Conservation (phyloP, 192 early-diverging fungal species). For the Coemansia sp. region DNA sequence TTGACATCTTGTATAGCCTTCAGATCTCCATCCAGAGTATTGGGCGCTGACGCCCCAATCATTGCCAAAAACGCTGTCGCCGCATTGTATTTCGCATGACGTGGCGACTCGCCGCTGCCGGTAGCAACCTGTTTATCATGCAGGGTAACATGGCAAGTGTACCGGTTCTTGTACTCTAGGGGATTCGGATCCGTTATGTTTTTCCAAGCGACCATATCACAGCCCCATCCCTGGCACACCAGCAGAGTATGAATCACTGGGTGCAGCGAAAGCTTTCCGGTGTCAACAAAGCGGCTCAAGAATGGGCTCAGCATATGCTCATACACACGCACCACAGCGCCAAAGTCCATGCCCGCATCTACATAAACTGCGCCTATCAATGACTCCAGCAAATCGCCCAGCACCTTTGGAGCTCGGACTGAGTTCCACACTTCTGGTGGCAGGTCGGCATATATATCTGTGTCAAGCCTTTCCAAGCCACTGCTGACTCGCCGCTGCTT, state of each 20-base stretch:
- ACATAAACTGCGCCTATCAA: slow-evolving; percentile 83
- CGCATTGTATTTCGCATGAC: slow-evolving; percentile 43
- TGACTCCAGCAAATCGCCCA: slow-evolving; percentile 87
- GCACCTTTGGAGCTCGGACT: slow-evolving; percentile 80
- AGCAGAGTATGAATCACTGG: slow-evolving; percentile 45
- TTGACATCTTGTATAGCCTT: slow-evolving; percentile 7
- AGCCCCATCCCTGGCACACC: slow-evolving; percentile 52
- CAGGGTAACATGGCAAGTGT: slow-evolving; percentile 27
- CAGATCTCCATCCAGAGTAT: slow-evolving; percentile 39
- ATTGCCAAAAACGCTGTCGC: slow-evolving; percentile 15
- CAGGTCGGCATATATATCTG: slow-evolving; percentile 36
- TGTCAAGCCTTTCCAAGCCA: not conserved
- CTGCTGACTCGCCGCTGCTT: not conserved
- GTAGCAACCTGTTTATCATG: slow-evolving; percentile 20
- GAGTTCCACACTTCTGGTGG: slow-evolving; percentile 75
- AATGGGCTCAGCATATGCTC: slow-evolving; percentile 39
- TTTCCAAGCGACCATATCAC: slow-evolving; percentile 27
- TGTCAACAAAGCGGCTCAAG: slow-evolving; percentile 51
- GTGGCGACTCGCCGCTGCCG: slow-evolving; percentile 34
- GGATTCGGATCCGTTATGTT: slow-evolving; percentile 18
- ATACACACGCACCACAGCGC: slow-evolving; percentile 51
- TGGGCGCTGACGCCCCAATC: slow-evolving; percentile 42
- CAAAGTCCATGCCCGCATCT: slow-evolving; percentile 70
- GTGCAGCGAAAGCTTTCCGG: slow-evolving; percentile 44
- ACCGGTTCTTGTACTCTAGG: slow-evolving; percentile 32